Evolutionary conservation across 495 filamentous ascomycete genomes (phyloP), one percentile per base, ranked within the genome.

Genomic region (Xylaria palmicola): DNA sequence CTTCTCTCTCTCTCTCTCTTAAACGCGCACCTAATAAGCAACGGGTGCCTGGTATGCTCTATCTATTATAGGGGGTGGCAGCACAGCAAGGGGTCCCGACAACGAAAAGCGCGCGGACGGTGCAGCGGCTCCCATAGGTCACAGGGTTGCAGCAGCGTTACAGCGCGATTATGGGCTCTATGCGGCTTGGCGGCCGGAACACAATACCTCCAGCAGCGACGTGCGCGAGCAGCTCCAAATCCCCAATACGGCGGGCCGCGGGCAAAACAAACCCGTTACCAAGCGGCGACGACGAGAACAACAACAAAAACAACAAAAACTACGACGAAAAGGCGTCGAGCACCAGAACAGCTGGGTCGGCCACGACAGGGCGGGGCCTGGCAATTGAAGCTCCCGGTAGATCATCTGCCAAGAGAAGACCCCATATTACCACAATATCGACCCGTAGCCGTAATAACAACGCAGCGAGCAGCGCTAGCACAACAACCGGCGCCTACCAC

Each of bases 391-490:
- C 29, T 13, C 20, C 59, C 6, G n/a, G 30, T 12, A 51, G 57
- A 52, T 26, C 37, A 3, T 24, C 48, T 37, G 50, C 50, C 50
- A 61, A 48, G 40, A 20, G 19, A 27, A 17, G 7, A 13, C 36
- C 58, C 58, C 49, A 53, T 61, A 55, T 55, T 54, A 55, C 59
- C 12, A 47, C 59, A 61, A 61, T 61, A 40, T 61, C 50, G 29
- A 44, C 50, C 59, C 50, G 59, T 43, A 54, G 32, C 30, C 50
- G 51, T 24, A 56, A 19, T 26, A 56, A 44, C 22, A 56, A 43
- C 41, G 2, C 1, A 40, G 6, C 29, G 20, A 7, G 15, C 12
- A 29, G 6, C 44, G 4, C 26, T 6, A 36, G 12, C 24, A 20
- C 48, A 32, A n/a, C 45, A 48, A 15, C 45, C n/a, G n/a, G 29